phyloP scores from a whole-genome alignment of 768 basidiomycete genomes.

The Naematelia aurantialba region DNA sequence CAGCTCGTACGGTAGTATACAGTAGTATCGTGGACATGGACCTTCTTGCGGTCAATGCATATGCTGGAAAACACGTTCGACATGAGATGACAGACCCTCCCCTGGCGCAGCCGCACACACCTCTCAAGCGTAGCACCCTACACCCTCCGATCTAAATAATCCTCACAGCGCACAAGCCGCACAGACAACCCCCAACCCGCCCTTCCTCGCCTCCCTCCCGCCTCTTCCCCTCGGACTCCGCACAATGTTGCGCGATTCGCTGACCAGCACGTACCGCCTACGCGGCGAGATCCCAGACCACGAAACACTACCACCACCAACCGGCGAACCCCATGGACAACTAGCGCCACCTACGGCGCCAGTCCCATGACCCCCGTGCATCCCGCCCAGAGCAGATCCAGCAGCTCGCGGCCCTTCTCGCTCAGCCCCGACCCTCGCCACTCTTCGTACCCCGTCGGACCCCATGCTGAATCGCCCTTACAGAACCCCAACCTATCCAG shows the following conservation, averaged over 20 bases:
- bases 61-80: not conserved
- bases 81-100: not conserved
- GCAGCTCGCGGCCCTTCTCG: slow-evolving; percentile 40
- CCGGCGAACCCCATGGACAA: too few species aligned
- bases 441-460: slow-evolving; percentile 53
- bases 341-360: not conserved
- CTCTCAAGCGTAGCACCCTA: too few species aligned
- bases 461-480: slow-evolving; percentile 50
- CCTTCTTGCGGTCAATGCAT: too few species aligned
- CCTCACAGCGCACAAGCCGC: not conserved
- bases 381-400: slow-evolving; percentile 48
- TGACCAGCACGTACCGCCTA: not conserved
- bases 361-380: slow-evolving; percentile 49
- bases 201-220: not conserved
- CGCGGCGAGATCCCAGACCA: too few species aligned
- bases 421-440: slow-evolving; percentile 47
- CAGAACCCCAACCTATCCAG: slow-evolving; percentile 71
- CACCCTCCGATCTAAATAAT: not conserved
- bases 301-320: too few species aligned
- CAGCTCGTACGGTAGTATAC: too few species aligned
- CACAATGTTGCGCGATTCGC: not conserved
- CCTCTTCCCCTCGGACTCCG: not conserved
- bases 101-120: too few species aligned
- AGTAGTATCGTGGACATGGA: too few species aligned
- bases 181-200: not conserved